A percentile compares a stretch with the other conserved stretches of the same genome.
These are phyloP conservation scores for Lachnellula arida DNA, from an alignment of 2,329 filamentous ascomycete species.

Conservation along the genomic window DNA sequence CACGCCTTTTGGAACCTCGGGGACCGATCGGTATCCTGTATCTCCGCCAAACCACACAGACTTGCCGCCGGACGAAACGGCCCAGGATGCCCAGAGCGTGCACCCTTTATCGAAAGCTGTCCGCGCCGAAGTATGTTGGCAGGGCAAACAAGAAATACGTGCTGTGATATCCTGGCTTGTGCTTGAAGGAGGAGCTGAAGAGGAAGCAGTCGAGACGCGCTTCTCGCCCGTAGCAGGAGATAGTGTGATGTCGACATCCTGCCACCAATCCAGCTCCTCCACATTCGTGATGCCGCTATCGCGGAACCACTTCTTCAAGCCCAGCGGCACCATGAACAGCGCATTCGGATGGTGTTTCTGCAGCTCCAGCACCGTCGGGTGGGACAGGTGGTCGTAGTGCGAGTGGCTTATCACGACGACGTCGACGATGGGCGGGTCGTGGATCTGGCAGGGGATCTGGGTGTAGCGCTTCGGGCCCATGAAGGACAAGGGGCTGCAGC, in stretches of 20 bases:
- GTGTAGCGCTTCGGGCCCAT: slow-evolving; percentile 72
- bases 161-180: slow-evolving; percentile 54
- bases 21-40: slow-evolving; percentile 82
- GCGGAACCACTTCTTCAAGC: slow-evolving; percentile 78
- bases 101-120: slow-evolving; percentile 58
- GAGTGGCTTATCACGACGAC: slow-evolving; percentile 40
- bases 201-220: slow-evolving; percentile 20
- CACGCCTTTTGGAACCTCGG: slow-evolving; percentile 51
- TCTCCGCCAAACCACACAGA: slow-evolving; percentile 89
- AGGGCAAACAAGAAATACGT: slow-evolving; percentile 72
- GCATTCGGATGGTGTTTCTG: slow-evolving; percentile 66
- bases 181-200: slow-evolving; percentile 19
- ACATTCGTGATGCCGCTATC: slow-evolving; percentile 66
- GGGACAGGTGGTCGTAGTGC: slow-evolving; percentile 87
- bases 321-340: slow-evolving; percentile 84
- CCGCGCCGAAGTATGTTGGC: slow-evolving; percentile 75
- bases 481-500: slow-evolving; percentile 70
- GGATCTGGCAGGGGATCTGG: slow-evolving; percentile 65
- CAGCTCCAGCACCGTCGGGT: slow-evolving; percentile 68
- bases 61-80: slow-evolving; percentile 64
- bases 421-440: slow-evolving; percentile 70
- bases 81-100: slow-evolving; percentile 89
- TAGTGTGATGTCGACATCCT: slow-evolving; percentile 69
- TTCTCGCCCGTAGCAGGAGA: slow-evolving; percentile 35
- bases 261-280: slow-evolving; percentile 95